Percentiles rank a stretch among this genome's conserved stretches.
These are phyloP conservation scores for Salix suchowensis DNA, from an alignment of 345 rosid genomes.

Conservation along the genomic window DNA sequence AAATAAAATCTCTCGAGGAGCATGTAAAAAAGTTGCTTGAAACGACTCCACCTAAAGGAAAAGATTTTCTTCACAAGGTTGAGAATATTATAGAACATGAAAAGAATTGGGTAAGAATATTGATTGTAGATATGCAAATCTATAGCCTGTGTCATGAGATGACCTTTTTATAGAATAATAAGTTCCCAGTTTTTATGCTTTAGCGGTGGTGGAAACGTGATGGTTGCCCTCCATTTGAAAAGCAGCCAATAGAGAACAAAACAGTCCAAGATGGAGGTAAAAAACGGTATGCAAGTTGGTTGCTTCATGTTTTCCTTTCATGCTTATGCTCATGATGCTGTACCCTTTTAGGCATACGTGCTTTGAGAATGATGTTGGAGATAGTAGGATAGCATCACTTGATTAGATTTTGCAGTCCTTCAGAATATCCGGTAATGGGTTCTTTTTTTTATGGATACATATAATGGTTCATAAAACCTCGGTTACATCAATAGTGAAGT, in stretches of 20 bases:
- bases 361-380: neutral
- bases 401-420: neutral
- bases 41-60: conserved; percentile 92
- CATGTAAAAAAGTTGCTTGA: conserved; percentile 82
- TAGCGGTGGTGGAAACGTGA: conserved; percentile 99
- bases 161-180: conserved; percentile 7
- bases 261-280: conserved; percentile 53
- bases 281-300: conserved; percentile 52
- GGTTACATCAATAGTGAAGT: neutral
- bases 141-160: neutral
- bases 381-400: neutral
- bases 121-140: neutral
- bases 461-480: neutral
- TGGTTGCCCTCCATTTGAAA: conserved; percentile 95
- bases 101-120: conserved; percentile 80
- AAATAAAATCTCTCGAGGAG: conserved; percentile 79
- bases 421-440: neutral
- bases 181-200: conserved; percentile 14
- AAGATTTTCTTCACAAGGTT: conserved; percentile 67
- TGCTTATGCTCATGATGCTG: neutral
- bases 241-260: conserved; percentile 71
- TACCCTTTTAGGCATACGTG: neutral
- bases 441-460: neutral
- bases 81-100: conserved; percentile 92
- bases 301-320: neutral